phyloP scores from a whole-genome alignment of 208 protist species.

The Trypanosoma lewisi region DNA sequence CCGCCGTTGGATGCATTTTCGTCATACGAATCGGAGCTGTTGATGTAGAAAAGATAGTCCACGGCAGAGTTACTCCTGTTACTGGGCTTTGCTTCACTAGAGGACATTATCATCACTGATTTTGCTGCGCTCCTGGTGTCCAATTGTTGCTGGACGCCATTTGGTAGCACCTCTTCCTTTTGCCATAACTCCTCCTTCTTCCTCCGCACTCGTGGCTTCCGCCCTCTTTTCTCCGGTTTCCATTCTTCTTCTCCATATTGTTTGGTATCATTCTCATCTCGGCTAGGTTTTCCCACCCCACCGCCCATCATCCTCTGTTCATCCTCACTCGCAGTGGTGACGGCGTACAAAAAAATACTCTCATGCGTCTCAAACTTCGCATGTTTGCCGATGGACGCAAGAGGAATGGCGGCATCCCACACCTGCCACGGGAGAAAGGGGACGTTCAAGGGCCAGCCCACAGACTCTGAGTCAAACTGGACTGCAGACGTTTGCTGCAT shows the following conservation, averaged over 20 bases:
- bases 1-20: conserved; percentile 17
- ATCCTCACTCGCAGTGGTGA: conserved; percentile 24
- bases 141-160: not conserved
- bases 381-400: conserved; percentile 51
- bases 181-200: conserved; percentile 29
- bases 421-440: conserved; percentile 87
- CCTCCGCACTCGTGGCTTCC: conserved; percentile 21
- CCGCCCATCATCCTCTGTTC: not conserved
- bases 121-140: not conserved
- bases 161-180: conserved; percentile 8
- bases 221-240: conserved; percentile 4
- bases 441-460: conserved; percentile 83
- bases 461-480: conserved; percentile 34
- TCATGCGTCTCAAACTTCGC: conserved; percentile 68
- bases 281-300: conserved; percentile 1
- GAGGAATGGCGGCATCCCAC: conserved; percentile 78
- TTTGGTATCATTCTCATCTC: not conserved
- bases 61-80: not conserved
- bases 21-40: not conserved
- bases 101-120: not conserved
- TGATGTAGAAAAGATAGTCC: conserved; percentile 27
- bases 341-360: conserved; percentile 71
- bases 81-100: not conserved
- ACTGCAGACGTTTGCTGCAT: not conserved
- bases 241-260: not conserved